Conservation (phyloP, 1,284 basidiomycete genomes). For the Phylloboletellus chloephorus region DNA sequence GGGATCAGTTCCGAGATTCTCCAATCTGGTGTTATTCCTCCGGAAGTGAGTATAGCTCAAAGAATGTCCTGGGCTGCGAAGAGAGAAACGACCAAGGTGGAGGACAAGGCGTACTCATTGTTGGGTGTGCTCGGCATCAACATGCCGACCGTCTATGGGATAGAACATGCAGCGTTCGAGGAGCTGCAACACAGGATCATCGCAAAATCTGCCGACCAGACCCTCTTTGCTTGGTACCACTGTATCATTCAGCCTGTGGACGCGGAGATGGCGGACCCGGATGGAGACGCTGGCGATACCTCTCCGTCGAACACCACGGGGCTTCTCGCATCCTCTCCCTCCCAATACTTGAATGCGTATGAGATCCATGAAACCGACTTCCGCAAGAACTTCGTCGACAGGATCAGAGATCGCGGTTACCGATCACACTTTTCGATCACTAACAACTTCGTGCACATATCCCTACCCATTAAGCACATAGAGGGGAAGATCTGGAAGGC, state of each 20-base stretch:
- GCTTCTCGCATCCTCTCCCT: constrained; percentile 23
- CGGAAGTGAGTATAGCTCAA: constrained; percentile 19
- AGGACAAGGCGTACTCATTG: constrained; percentile 28
- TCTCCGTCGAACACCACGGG: constrained; percentile 14
- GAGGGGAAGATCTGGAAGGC: constrained; percentile 19
- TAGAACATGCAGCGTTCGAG: constrained; percentile 20
- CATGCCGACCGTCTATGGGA: constrained; percentile 22
- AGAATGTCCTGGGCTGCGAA: constrained; percentile 25
- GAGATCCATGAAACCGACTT: constrained; percentile 23
- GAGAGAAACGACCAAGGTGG: constrained; percentile 17
- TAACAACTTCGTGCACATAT: constrained; percentile 21
- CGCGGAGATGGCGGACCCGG: constrained; percentile 2
- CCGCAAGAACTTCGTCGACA: constrained; percentile 17
- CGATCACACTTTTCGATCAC: constrained; percentile 17
- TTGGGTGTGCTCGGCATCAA: constrained; percentile 22
- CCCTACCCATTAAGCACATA: constrained; percentile 19
- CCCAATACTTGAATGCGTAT: constrained; percentile 16
- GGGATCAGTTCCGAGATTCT: constrained; percentile 20
- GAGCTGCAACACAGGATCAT: constrained; percentile 22
- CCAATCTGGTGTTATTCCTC: constrained; percentile 7
- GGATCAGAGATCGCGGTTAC: constrained; percentile 13
- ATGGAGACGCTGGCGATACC: not conserved
- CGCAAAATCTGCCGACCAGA: constrained; percentile 20
- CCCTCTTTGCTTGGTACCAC: constrained; percentile 26
- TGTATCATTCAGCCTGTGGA: constrained; percentile 8